Conservation (phyloP, 768 basidiomycete genomes). For the Boletus reticulatus region DNA sequence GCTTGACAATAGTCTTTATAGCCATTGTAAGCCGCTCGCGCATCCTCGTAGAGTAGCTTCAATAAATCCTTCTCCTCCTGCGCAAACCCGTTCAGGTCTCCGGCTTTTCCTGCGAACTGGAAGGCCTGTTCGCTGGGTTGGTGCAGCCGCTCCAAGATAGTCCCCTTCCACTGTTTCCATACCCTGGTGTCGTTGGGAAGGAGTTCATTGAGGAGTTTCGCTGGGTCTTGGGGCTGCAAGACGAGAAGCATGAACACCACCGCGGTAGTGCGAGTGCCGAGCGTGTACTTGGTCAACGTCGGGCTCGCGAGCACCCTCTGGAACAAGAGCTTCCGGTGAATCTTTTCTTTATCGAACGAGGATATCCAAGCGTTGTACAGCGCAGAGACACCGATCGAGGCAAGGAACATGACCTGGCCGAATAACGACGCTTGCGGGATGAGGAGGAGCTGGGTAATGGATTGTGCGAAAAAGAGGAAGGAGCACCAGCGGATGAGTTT, state of each 20-base stretch:
- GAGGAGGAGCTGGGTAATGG: constrained; percentile 28
- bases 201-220: constrained; percentile 7
- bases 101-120: neutral
- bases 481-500: constrained; percentile 20
- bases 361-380: constrained; percentile 22
- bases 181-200: constrained; percentile 22
- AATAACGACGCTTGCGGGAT: constrained; percentile 27
- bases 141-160: constrained; percentile 3
- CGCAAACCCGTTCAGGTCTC: neutral
- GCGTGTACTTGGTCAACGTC: constrained; percentile 10
- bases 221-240: constrained; percentile 4
- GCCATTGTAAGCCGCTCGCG: constrained; percentile 8
- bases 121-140: neutral
- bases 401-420: constrained; percentile 32
- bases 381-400: constrained; percentile 25
- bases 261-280: constrained; percentile 15
- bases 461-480: constrained; percentile 20
- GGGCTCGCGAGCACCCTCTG: constrained; percentile 11
- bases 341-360: constrained; percentile 31
- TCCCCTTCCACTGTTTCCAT: constrained; percentile 20
- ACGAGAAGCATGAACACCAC: constrained; percentile 19
- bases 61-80: constrained; percentile 9
- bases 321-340: constrained; percentile 14
- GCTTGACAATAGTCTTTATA: constrained; percentile 7
- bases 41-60: constrained; percentile 11